phyloP scores from a whole-genome alignment of 2,329 filamentous ascomycete species.

The Penicillium expansum region DNA sequence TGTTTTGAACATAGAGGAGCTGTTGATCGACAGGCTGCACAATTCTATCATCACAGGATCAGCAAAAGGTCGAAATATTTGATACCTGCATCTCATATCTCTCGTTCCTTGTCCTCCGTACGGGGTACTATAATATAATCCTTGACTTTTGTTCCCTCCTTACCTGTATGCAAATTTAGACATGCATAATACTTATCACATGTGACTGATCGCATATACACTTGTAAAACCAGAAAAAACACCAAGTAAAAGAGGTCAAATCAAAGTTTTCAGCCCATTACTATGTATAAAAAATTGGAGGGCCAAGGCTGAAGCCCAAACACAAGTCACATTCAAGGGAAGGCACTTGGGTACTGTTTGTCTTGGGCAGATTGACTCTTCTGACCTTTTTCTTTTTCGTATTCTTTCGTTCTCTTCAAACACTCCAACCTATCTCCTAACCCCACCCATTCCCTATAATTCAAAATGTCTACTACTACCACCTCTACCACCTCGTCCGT shows the following conservation, averaged over 20 bases:
- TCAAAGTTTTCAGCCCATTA: not conserved
- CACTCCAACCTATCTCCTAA: not conserved
- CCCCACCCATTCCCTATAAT: not conserved
- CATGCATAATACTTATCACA: slow-evolving; percentile 1
- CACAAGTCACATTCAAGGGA: slow-evolving; percentile 4
- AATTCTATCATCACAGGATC: not conserved
- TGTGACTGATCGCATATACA: not conserved
- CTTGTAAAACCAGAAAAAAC: not conserved
- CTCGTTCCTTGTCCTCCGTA: not conserved
- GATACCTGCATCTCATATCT: not conserved
- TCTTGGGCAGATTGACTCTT: not conserved
- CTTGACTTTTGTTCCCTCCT: not conserved
- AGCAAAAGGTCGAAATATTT: not conserved
- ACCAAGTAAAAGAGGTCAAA: not conserved
- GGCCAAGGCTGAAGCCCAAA: not conserved
- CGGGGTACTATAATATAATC: not conserved
- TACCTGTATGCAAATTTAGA: not conserved
- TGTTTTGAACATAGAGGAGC: not conserved
- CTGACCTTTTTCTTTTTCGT: not conserved
- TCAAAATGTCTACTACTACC: slow-evolving; percentile 25
- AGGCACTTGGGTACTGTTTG: not conserved
- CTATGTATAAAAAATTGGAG: slow-evolving; percentile 3
- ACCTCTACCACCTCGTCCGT: slow-evolving; percentile 20
- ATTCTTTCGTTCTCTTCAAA: not conserved
- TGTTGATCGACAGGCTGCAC: not conserved